phyloP scores from a whole-genome alignment of 2,329 filamentous ascomycete species.

The Ophiostoma sp. region DNA sequence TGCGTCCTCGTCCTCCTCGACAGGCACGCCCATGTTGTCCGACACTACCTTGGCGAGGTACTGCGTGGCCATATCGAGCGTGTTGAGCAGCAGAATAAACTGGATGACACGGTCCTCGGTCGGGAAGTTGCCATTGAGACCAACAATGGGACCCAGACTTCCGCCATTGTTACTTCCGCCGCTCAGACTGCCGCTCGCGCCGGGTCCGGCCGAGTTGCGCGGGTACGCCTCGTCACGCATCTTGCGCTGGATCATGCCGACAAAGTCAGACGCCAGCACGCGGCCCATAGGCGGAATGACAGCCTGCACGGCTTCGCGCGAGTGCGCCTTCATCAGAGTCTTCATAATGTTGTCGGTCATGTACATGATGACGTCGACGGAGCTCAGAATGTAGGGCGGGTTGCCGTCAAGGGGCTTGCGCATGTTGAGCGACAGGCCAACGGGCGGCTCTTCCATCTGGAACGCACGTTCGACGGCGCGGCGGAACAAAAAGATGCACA shows the following conservation, averaged over 20 bases:
- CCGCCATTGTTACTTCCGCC: neutral
- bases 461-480: conserved; percentile 96
- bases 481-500: conserved; percentile 96
- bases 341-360: conserved; percentile 91
- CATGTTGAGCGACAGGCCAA: conserved; percentile 69
- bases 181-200: neutral
- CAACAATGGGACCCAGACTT: neutral
- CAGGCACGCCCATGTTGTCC: conserved; percentile 51
- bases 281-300: conserved; percentile 74
- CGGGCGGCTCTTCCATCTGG: conserved; percentile 86
- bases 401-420: conserved; percentile 64
- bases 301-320: conserved; percentile 68
- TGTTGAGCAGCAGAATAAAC: conserved; percentile 93
- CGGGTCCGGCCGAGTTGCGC: conserved; percentile 56
- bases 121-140: conserved; percentile 63
- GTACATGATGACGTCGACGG: conserved; percentile 98
- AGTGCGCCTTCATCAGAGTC: conserved; percentile 78
- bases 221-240: conserved; percentile 97
- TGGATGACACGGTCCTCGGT: conserved; percentile 83
- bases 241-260: conserved; percentile 94
- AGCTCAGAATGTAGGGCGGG: conserved; percentile 86
- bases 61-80: conserved; percentile 84
- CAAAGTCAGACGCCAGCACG: conserved; percentile 81
- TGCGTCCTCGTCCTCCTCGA: conserved; percentile 35
- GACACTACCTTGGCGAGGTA: conserved; percentile 84